These are phyloP conservation scores for Psilocybe cyanescens DNA, from an alignment of 768 basidiomycete species.

Conservation along the genomic window DNA sequence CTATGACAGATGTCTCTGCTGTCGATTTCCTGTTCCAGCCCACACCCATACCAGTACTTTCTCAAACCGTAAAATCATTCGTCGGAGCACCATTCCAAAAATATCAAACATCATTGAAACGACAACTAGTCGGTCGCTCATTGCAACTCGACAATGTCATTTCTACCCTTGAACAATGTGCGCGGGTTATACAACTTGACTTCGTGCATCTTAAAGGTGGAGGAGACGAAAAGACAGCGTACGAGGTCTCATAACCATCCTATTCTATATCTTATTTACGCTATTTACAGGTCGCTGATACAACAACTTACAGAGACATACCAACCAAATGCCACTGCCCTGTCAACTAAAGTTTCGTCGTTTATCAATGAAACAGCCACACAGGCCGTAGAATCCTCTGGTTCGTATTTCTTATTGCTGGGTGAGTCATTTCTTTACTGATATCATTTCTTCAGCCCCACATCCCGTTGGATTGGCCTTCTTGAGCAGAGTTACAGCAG, in stretches of 20 bases:
- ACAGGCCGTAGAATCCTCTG: slow-evolving; percentile 30
- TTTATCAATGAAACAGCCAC: slow-evolving; percentile 42
- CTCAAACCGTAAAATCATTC: slow-evolving; percentile 38
- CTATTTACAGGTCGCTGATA: slow-evolving; percentile 41
- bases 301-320: slow-evolving; percentile 48
- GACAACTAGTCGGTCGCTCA: slow-evolving; percentile 69
- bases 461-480: slow-evolving; percentile 21
- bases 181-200: slow-evolving; percentile 62
- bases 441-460: slow-evolving; percentile 3
- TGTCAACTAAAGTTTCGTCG: slow-evolving; percentile 45
- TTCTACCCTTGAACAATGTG: slow-evolving; percentile 60
- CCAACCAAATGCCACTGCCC: slow-evolving; percentile 51
- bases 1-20: slow-evolving; percentile 50
- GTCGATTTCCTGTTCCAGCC: slow-evolving; percentile 60
- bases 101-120: slow-evolving; percentile 63
- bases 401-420: slow-evolving; percentile 32
- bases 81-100: slow-evolving; percentile 56
- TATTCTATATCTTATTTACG: not conserved
- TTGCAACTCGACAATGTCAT: slow-evolving; percentile 63
- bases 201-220: slow-evolving; percentile 47
- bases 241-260: slow-evolving; percentile 20
- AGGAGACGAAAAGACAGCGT: slow-evolving; percentile 49
- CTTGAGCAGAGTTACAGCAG: slow-evolving; percentile 21
- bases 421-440: slow-evolving; percentile 23
- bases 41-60: slow-evolving; percentile 49